phyloP scores from a whole-genome alignment of 169 alveolate genomes.

The Babesia bovis region DNA sequence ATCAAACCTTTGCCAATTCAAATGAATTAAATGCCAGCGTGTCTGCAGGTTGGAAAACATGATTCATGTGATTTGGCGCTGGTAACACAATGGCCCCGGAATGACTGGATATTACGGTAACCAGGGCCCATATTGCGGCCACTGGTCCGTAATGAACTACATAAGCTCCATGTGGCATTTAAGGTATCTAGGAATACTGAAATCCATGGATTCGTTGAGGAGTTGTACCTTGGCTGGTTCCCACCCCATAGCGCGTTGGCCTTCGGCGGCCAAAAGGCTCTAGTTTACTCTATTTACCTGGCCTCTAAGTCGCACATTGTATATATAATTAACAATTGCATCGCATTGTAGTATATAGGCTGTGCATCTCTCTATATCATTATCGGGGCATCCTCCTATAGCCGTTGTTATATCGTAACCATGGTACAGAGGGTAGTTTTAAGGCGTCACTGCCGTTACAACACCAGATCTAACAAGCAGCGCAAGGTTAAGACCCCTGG shows the following conservation, averaged over 20 bases:
- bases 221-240: background rate
- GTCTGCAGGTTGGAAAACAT: background rate
- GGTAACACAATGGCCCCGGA: background rate
- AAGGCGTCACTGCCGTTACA: slow-evolving; percentile 82
- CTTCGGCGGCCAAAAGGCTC: background rate
- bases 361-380: background rate
- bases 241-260: slow-evolving; percentile 32
- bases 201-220: too few relatives aligned
- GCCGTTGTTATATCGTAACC: slow-evolving; percentile 21
- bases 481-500: slow-evolving; percentile 90
- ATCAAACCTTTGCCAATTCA: slow-evolving; percentile 50
- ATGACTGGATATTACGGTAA: too few relatives aligned
- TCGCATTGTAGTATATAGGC: slow-evolving; percentile 3
- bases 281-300: too few relatives aligned
- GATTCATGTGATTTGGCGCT: too few relatives aligned
- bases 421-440: slow-evolving; percentile 89
- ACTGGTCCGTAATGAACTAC: too few relatives aligned
- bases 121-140: too few relatives aligned
- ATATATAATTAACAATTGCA: background rate
- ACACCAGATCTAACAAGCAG: slow-evolving; percentile 85
- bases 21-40: slow-evolving; percentile 28
- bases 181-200: too few relatives aligned
- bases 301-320: background rate
- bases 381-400: background rate
- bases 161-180: too few relatives aligned